Conservation (phyloP, 176 grass and related monocot genomes). For the Olyra latifolia region DNA sequence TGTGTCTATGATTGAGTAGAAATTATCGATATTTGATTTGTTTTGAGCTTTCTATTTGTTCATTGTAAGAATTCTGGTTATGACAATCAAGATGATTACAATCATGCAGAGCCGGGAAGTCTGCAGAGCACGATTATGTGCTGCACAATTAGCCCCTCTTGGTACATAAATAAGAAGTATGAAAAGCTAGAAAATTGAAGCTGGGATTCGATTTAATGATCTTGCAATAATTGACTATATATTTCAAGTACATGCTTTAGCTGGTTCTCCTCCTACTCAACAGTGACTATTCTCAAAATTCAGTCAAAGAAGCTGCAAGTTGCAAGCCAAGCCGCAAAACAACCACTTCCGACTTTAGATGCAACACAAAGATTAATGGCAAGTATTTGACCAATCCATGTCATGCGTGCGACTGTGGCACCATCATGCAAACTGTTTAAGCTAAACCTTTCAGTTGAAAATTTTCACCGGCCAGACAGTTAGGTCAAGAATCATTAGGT, state of each 20-base stretch:
- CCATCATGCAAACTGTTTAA: conserved; percentile 44
- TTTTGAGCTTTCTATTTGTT: too few species aligned
- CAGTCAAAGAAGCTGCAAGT: conserved; percentile 33
- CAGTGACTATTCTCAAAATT: conserved; percentile 9
- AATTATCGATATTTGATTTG: too few species aligned
- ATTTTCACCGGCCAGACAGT: conserved; percentile 40
- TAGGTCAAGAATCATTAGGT: conserved; percentile 67
- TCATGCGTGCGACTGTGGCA: conserved; percentile 31
- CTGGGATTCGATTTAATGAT: neutral
- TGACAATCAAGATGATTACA: too few species aligned
- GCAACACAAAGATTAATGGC: conserved; percentile 37
- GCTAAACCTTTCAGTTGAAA: conserved; percentile 39
- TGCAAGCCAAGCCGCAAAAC: conserved; percentile 42
- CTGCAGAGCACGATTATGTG: neutral
- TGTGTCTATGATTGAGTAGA: too few species aligned
- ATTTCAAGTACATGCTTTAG: conserved; percentile 1
- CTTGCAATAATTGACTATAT: conserved; percentile 8
- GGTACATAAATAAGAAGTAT: neutral
- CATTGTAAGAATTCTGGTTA: too few species aligned
- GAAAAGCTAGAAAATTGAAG: neutral
- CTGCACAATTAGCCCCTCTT: too few species aligned
- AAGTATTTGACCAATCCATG: conserved; percentile 36
- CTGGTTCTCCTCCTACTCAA: neutral
- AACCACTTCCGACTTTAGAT: conserved; percentile 31
- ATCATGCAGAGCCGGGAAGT: too few species aligned